Evolutionary conservation across 1,284 basidiomycete species (phyloP).

Genomic region (Limonomyces culmigenus): DNA sequence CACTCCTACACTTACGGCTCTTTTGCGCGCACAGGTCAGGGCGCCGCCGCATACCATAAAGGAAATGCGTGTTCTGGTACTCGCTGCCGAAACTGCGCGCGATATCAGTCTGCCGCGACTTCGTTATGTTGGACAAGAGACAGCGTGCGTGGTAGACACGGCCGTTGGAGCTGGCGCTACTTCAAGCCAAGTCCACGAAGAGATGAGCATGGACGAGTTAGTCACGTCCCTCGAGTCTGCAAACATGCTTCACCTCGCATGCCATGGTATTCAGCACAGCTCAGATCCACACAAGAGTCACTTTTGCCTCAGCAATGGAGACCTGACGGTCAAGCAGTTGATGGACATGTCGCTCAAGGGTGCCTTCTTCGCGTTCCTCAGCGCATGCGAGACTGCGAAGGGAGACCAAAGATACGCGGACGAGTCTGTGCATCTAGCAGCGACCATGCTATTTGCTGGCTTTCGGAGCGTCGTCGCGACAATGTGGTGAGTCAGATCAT

Average conservation of each 20-base stretch:
- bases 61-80: background rate
- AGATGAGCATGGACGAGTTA: background rate
- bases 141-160: background rate
- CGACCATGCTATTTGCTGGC: constrained; percentile 7
- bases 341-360: background rate
- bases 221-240: background rate
- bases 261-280: constrained; percentile 6
- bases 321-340: constrained; percentile 1
- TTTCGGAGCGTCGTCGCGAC: constrained; percentile 7
- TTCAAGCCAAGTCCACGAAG: background rate
- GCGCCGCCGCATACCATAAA: background rate
- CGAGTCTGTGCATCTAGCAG: constrained; percentile 6
- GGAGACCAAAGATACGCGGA: constrained; percentile 4
- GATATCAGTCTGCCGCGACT: background rate
- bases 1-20: background rate
- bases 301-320: constrained; percentile 3
- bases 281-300: constrained; percentile 3
- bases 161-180: background rate
- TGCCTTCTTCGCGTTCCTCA: constrained; percentile 7
- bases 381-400: constrained; percentile 7
- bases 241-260: constrained; percentile 6
- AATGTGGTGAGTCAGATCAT: constrained; percentile 5
- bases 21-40: background rate
- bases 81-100: background rate
- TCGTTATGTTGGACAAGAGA: background rate